Base-by-base conservation (phyloP, 2,329 filamentous ascomycete species). In the Aureobasidium sp. region DNA sequence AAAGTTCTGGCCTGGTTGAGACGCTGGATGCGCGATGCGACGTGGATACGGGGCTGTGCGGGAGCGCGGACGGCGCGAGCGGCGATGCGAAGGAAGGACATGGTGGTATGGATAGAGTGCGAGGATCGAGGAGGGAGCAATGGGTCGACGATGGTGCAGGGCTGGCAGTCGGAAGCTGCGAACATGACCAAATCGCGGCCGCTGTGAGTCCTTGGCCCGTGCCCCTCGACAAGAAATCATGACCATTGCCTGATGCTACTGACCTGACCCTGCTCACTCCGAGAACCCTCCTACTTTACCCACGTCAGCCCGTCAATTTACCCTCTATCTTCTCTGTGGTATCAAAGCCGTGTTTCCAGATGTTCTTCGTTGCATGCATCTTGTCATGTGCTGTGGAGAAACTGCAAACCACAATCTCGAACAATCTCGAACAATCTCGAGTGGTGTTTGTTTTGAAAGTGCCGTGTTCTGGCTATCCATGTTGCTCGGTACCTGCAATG, bases 1-100 rank as follows among this genome's bases (percentile, higher is more conserved):
- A 84, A 81, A 67, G 66, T 62, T 68, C 68, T 66, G 65, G 67
- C 67, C 68, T 69, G 68, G 58, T 52, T 61, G 45, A 52, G 64
- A 41, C 44, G 53, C 56, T 63, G 62, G 48, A 60, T 31, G 60
- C 60, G 60, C 44, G 57, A 60, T 34, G 51, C 49, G 41, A 56
- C 60, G 52, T 51, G 55, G 59, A 58, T 36, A 67, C 62, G 62
- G 63, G 62, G 66, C 66, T 65, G 64, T 63, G 63, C 57, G 64
- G 64, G 37, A 63, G 67, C 63, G 64, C 56, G 61, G 62, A 64
- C 65, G 64, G 67, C 66, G 62, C 68, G 65, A 41, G 68, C 65
- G 63, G 69, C 68, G 63, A 64, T 41, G 44, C 63, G 61, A 36
- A 64, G 27, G 45, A 64, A 68, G 60, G 68, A 71, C 69, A 71